These are phyloP conservation scores for Colletotrichum kahawae DNA, from an alignment of 2,329 filamentous ascomycete species.

Conservation along the genomic window DNA sequence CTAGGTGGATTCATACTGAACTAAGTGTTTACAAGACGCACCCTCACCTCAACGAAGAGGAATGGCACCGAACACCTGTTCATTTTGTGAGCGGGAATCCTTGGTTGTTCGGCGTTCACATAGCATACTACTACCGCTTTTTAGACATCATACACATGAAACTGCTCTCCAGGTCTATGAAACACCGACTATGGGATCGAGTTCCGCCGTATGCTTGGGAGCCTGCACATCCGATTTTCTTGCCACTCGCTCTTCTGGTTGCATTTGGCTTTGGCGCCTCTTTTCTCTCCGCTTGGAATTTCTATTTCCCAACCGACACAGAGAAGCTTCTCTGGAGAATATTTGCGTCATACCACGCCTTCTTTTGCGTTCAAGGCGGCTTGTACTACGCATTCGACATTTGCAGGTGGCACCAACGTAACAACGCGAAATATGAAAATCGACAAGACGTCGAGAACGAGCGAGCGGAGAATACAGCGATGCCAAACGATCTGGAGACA, in stretches of 20 bases:
- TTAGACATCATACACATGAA: background rate
- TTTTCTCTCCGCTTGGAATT: background rate
- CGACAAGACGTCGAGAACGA: background rate
- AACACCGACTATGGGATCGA: background rate
- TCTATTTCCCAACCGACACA: background rate
- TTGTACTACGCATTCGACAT: background rate
- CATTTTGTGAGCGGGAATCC: background rate
- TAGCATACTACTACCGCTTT: background rate
- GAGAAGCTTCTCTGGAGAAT: background rate
- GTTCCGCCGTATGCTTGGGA: background rate
- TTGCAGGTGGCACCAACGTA: background rate
- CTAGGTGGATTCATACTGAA: too few relatives aligned
- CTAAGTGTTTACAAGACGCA: background rate
- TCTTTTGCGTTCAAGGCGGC: background rate
- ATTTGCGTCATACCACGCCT: background rate
- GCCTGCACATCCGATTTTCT: background rate
- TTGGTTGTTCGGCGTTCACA: background rate
- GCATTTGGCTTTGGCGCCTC: background rate
- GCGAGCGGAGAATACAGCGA: too few relatives aligned
- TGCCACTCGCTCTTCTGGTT: too few relatives aligned
- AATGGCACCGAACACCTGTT: background rate
- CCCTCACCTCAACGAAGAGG: background rate
- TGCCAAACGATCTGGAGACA: background rate
- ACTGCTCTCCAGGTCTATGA: background rate
- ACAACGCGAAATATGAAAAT: background rate